Evolutionary conservation across 2,329 filamentous ascomycete genomes (phyloP).

Genomic region (Penicillium aurantiogriseum): DNA sequence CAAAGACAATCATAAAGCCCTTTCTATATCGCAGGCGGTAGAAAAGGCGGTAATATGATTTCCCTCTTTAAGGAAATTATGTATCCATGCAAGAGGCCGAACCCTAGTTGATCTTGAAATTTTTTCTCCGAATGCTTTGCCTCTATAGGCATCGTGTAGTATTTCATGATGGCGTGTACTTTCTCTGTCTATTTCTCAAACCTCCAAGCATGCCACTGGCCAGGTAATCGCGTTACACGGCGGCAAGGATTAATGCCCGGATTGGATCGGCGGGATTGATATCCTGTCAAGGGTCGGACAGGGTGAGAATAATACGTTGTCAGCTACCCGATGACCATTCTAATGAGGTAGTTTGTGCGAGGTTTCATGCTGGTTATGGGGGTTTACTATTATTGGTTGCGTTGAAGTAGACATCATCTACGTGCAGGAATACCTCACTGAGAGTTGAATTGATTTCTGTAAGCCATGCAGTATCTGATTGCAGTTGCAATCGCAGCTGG

Average conservation of each 20-base stretch:
- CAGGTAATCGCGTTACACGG: neutral
- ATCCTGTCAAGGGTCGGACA: slow-evolving; percentile 8
- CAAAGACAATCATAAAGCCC: neutral
- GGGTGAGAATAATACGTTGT: neutral
- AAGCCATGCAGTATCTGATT: slow-evolving; percentile 5
- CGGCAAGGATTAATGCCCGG: neutral
- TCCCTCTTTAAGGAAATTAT: neutral
- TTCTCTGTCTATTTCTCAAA: neutral
- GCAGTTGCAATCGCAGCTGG: neutral
- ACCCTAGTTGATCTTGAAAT: neutral
- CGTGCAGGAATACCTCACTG: neutral
- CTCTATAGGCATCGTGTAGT: neutral
- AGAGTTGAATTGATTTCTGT: slow-evolving; percentile 2
- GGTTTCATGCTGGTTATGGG: neutral
- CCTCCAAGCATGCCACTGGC: neutral
- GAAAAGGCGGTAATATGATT: neutral
- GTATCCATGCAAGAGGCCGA: neutral
- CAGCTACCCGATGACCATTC: neutral
- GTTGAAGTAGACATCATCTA: neutral
- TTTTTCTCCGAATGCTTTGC: neutral
- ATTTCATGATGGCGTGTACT: neutral
- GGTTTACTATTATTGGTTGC: neutral
- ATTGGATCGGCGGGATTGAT: slow-evolving; percentile 7
- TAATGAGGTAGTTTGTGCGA: neutral
- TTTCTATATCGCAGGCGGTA: neutral